phyloP scores from a whole-genome alignment of 2,329 filamentous ascomycete species.

The Cephalotrichum gorgonifer region DNA sequence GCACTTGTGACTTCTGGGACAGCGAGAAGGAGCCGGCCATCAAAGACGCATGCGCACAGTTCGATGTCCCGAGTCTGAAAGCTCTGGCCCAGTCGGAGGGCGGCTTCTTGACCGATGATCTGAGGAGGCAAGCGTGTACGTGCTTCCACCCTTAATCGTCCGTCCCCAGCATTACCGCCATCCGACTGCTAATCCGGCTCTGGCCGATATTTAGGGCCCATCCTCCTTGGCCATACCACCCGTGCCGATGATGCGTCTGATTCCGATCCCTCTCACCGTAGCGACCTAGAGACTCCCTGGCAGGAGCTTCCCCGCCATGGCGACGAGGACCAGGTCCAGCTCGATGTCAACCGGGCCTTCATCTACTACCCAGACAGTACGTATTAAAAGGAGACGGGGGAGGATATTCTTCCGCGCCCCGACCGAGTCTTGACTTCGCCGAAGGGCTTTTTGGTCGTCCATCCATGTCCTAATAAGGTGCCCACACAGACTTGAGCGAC shows the following conservation, averaged over 20 bases:
- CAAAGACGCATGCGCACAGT: conserved; percentile 47
- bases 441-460: no score
- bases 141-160: conserved; percentile 15
- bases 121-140: conserved; percentile 72
- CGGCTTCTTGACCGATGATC: conserved; percentile 55
- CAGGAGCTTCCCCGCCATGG: conserved; percentile 59
- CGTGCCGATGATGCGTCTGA: conserved; percentile 11
- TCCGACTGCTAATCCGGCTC: conserved; percentile 5
- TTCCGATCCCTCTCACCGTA: background rate
- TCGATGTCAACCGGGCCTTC: conserved; percentile 94
- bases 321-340: conserved; percentile 82
- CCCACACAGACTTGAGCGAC: conserved; percentile 39
- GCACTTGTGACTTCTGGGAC: background rate
- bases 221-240: conserved; percentile 40
- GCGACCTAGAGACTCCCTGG: conserved; percentile 31
- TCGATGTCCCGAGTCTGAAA: conserved; percentile 45
- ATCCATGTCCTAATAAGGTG: background rate
- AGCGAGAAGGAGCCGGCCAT: conserved; percentile 26
- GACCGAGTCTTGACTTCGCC: no score
- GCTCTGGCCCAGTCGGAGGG: conserved; percentile 50
- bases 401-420: no score
- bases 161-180: background rate
- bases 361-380: conserved; percentile 90
- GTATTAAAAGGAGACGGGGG: no score
- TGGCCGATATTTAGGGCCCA: conserved; percentile 44